phyloP scores from a whole-genome alignment of 495 filamentous ascomycete genomes.

The Elasticomyces elasticus region DNA sequence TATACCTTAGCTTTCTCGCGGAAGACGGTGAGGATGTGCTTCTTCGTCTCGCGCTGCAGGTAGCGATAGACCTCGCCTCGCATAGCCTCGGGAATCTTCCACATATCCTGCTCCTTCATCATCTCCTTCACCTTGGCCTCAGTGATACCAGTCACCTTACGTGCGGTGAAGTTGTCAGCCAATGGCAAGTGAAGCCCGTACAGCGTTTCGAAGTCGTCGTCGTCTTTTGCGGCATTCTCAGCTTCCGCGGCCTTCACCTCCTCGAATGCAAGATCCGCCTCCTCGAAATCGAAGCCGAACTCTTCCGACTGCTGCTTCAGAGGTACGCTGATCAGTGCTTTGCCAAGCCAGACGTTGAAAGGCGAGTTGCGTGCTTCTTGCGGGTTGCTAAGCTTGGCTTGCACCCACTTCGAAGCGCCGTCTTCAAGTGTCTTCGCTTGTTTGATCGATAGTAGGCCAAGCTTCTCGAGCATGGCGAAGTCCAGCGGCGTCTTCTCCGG shows the following conservation, averaged over 20 bases:
- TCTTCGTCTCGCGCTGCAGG: conserved; percentile 40
- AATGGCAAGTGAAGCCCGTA: conserved; percentile 41
- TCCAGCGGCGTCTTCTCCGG: conserved; percentile 32
- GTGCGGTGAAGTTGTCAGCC: conserved; percentile 41
- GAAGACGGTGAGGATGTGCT: conserved; percentile 35
- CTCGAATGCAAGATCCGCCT: conserved; percentile 56
- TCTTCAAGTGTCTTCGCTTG: conserved; percentile 55
- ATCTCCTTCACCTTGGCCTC: conserved; percentile 29
- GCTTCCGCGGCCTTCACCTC: conserved; percentile 55
- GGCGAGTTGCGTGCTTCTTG: conserved; percentile 35
- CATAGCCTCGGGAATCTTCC: conserved; percentile 40
- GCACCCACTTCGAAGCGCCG: conserved; percentile 44
- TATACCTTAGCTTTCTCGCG: conserved; percentile 38
- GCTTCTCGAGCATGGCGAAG: conserved; percentile 39
- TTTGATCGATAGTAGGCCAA: conserved; percentile 47
- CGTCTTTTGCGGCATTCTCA: conserved; percentile 40
- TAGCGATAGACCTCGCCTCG: conserved; percentile 54
- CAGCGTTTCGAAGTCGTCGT: conserved; percentile 47
- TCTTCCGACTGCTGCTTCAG: conserved; percentile 34
- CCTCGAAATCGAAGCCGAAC: conserved; percentile 47
- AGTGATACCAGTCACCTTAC: conserved; percentile 7
- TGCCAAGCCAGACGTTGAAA: conserved; percentile 55
- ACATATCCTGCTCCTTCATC: conserved; percentile 41
- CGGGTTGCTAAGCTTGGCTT: conserved; percentile 18
- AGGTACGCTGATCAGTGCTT: conserved; percentile 34